Evolutionary conservation across 257 asterid genomes (phyloP).

Genomic region (Leonotis leonurus): DNA sequence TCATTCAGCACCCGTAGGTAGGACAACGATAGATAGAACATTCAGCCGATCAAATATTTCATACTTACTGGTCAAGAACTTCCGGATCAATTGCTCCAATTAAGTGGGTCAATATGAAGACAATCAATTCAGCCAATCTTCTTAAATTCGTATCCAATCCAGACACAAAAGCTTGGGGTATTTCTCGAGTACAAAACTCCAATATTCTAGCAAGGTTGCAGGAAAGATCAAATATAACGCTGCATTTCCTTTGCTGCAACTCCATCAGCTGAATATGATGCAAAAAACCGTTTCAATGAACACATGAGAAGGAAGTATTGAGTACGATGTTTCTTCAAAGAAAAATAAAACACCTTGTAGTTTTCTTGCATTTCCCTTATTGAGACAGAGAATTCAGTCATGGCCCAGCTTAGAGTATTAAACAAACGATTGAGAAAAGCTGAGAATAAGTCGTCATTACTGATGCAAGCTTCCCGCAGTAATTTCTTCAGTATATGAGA

Average conservation of each 20-base stretch:
- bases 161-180: slow-evolving; percentile 75
- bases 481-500: slow-evolving; percentile 40
- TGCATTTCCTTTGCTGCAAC: slow-evolving; percentile 81
- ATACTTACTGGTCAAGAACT: slow-evolving; percentile 72
- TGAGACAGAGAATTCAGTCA: slow-evolving; percentile 94
- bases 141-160: slow-evolving; percentile 77
- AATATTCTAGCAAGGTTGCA: slow-evolving; percentile 88
- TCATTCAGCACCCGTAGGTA: too few relatives aligned
- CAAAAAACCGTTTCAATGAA: slow-evolving; percentile 6
- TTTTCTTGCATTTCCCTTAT: slow-evolving; percentile 90
- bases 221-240: slow-evolving; percentile 81
- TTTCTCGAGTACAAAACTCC: slow-evolving; percentile 79
- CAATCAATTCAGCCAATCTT: slow-evolving; percentile 80
- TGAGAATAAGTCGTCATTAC: slow-evolving; percentile 61
- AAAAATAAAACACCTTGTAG: slow-evolving; percentile 48
- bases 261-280: slow-evolving; percentile 58
- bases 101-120: slow-evolving; percentile 74
- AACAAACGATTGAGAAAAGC: slow-evolving; percentile 82
- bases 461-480: slow-evolving; percentile 76
- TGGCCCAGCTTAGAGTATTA: slow-evolving; percentile 92
- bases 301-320: background rate
- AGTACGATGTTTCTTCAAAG: background rate
- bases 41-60: background rate
- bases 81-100: slow-evolving; percentile 72
- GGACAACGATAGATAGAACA: background rate